Evolutionary conservation across 1,284 basidiomycete genomes (phyloP).

Genomic region (Schizophyllum commune): DNA sequence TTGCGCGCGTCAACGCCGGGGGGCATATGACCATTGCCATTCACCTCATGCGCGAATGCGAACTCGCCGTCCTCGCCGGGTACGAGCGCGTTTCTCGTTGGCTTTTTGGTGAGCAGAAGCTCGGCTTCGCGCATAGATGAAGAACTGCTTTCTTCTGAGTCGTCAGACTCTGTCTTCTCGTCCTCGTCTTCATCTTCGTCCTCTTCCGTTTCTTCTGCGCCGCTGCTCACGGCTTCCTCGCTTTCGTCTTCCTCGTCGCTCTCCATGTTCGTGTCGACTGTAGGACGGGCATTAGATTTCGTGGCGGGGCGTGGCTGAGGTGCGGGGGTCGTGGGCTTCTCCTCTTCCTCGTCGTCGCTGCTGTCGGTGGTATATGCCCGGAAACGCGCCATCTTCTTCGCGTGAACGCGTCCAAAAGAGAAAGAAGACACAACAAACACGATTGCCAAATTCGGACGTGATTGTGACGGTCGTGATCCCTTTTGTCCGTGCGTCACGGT

Average conservation of each 20-base stretch:
- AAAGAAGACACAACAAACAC: background rate
- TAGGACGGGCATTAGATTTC: constrained; percentile 4
- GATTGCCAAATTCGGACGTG: background rate
- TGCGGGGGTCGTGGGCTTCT: background rate
- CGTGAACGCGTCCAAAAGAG: background rate
- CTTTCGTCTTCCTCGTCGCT: constrained; percentile 3
- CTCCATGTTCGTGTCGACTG: constrained; percentile 18
- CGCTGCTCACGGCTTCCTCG: constrained; percentile 12
- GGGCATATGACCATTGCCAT: constrained; percentile 8
- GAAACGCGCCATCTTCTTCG: constrained; percentile 32
- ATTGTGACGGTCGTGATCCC: background rate
- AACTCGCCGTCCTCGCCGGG: constrained; percentile 44
- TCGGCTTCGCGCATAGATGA: constrained; percentile 48
- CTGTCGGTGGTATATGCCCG: constrained; percentile 33
- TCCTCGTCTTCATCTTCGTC: constrained; percentile 24
- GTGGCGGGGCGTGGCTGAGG: background rate
- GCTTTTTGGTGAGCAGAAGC: constrained; percentile 20
- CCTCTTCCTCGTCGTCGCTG: constrained; percentile 24
- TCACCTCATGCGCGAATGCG: constrained; percentile 36
- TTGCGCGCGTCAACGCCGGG: constrained; percentile 69
- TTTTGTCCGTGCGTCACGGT: background rate
- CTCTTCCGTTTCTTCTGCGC: constrained; percentile 17
- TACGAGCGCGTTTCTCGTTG: constrained; percentile 34
- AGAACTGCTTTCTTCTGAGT: constrained; percentile 12
- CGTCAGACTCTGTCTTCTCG: constrained; percentile 23